These are phyloP conservation scores for Nakaseomyces nivariensis DNA, from an alignment of 1,139 yeast species.

Conservation along the genomic window DNA sequence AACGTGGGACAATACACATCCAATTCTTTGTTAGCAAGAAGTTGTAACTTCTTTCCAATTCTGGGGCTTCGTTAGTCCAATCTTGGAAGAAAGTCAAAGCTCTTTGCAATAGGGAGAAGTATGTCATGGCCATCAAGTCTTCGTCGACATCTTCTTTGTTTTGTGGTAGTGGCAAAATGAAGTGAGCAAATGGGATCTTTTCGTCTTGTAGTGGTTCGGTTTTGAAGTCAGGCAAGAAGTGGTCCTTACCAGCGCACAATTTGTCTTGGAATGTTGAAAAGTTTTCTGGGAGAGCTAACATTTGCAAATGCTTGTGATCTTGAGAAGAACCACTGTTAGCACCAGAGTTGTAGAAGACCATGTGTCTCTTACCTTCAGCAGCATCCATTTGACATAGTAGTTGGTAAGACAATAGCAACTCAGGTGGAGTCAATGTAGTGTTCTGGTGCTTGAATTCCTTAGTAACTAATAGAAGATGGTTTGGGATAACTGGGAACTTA, in stretches of 20 bases:
- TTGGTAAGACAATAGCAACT: constrained; percentile 48
- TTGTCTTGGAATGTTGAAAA: constrained; percentile 54
- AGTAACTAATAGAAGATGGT: constrained; percentile 72
- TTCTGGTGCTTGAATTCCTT: constrained; percentile 62
- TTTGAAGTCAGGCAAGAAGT: constrained; percentile 44
- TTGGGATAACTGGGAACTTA: constrained; percentile 74
- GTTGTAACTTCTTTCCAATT: constrained; percentile 48
- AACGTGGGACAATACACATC: constrained; percentile 81
- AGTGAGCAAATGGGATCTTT: constrained; percentile 73
- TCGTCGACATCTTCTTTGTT: constrained; percentile 37
- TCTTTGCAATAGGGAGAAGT: constrained; percentile 62
- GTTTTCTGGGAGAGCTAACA: constrained; percentile 56
- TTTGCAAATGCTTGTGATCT: constrained; percentile 85
- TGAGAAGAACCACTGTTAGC: constrained; percentile 85
- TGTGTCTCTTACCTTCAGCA: constrained; percentile 34
- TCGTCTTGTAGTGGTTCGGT: constrained; percentile 53
- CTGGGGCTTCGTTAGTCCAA: constrained; percentile 32
- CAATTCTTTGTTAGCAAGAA: constrained; percentile 71
- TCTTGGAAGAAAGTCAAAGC: constrained; percentile 56
- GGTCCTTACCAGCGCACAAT: constrained; percentile 38
- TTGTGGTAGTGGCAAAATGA: constrained; percentile 54
- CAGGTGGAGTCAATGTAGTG: constrained; percentile 59
- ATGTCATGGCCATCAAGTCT: constrained; percentile 46
- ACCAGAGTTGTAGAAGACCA: constrained; percentile 87
- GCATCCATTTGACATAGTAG: constrained; percentile 37